Percentiles rank a stretch among this genome's conserved stretches.
Evolutionary conservation across 2,329 filamentous ascomycete species (phyloP).

Genomic region (Colletotrichum musicola): DNA sequence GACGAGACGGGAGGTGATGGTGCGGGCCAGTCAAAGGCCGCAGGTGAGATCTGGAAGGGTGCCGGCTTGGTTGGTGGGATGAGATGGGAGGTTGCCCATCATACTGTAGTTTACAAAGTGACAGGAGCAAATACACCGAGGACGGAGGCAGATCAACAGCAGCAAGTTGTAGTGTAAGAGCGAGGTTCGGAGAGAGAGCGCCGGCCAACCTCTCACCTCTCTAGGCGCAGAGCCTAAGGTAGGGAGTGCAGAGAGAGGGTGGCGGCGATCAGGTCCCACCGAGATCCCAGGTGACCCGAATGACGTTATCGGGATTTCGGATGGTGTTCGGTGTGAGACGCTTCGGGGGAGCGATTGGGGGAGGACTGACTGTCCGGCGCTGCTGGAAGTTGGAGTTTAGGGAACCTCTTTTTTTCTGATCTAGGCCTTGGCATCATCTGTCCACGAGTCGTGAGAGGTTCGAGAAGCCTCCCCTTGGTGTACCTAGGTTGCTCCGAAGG

Average conservation of each 20-base stretch:
- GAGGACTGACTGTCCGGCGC: not conserved
- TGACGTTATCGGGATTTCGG: conserved; percentile 39
- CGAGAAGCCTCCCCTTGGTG: conserved; percentile 10
- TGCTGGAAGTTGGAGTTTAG: not conserved
- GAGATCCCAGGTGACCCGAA: conserved; percentile 38
- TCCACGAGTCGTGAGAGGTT: conserved; percentile 28
- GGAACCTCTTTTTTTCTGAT: not conserved
- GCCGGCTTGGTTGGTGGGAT: conserved; percentile 27
- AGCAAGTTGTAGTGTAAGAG: not conserved
- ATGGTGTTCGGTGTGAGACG: conserved; percentile 37
- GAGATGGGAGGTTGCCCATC: not conserved
- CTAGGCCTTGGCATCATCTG: not conserved
- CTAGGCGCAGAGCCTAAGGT: too few relatives aligned
- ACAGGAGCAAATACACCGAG: conserved; percentile 2
- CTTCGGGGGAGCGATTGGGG: not conserved
- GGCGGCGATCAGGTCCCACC: conserved; percentile 38
- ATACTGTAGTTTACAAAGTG: not conserved
- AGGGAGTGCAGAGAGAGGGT: conserved; percentile 12
- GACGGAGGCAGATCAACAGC: not conserved
- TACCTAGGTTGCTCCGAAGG: conserved; percentile 30
- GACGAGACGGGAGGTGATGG: conserved; percentile 12
- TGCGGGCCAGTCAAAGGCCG: conserved; percentile 24
- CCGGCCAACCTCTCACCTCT: conserved; percentile 2
- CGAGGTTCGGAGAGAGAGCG: conserved; percentile 7
- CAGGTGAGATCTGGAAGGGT: conserved; percentile 6